Base-by-base conservation (phyloP, 495 filamentous ascomycete genomes). In the Aspergillus sparsus region DNA sequence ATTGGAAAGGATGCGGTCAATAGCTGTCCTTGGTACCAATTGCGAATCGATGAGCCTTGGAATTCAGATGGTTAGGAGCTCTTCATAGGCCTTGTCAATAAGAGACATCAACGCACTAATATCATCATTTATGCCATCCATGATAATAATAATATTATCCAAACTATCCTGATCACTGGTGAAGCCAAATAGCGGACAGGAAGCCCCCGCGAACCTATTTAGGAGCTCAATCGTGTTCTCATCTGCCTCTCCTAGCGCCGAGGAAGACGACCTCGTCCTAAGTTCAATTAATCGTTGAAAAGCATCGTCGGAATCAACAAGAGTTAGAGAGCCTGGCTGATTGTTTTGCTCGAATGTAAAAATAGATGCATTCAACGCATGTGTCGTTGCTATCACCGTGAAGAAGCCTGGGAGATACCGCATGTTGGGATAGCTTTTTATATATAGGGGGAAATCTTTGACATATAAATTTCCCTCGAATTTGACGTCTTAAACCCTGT, bases 201-300 rank as follows among this genome's bases (percentile, higher is more conserved):
- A 71, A 15, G 61, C 9, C 21, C 77, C 78, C n/a, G 75, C 79
- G 70, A 76, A 82, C 32, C 66, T 67, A 68, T 83, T 82, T 27
- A 88, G 62, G 42, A 71, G 67, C 31, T 78, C 61, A 58, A 86
- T 60, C 12, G 63, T 74, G 2, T 74, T 66, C n/a, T 79, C 77
- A 57, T 77, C 72, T n/a, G 66, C 60, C 51, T 67, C 63, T 49
- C 76, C 73, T 33, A 86, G 75, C 37, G 67, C 63, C 41, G 84
- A 82, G 60, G 77, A 63, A 33, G 84, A 77, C 5, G 83, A 63
- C n/a, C 79, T 77, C 57, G 82, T 67, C 65, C 83, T 76, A 60
- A 82, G 79, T 55, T 84, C 82, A 44, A 87, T 50, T 32, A 87
- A 68, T 34, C 82, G 72, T 63, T 77, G 77, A 46, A 83, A 81